A percentile compares a stretch with the other conserved stretches of the same genome.
These are phyloP conservation scores for Hypomyces rosellus DNA, from an alignment of 2,329 filamentous ascomycete species.

Conservation along the genomic window DNA sequence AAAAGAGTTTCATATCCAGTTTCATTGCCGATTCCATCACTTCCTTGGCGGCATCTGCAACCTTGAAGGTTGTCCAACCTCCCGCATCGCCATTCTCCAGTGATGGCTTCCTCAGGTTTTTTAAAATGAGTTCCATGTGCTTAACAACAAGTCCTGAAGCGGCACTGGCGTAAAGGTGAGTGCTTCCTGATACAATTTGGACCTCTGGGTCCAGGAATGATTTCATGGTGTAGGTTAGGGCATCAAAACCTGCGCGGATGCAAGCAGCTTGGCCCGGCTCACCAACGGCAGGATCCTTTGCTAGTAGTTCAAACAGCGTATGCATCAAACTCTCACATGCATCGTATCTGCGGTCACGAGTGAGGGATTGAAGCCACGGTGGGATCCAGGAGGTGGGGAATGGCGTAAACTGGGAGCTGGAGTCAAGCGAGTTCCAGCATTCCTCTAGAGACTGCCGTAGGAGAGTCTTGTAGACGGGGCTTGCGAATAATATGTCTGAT, in stretches of 20 bases:
- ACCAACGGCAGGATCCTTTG: constrained; percentile 47
- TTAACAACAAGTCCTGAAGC: constrained; percentile 60
- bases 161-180: constrained; percentile 56
- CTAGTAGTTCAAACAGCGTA: constrained; percentile 63
- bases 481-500: constrained; percentile 76
- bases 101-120: constrained; percentile 25
- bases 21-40: constrained; percentile 49
- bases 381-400: constrained; percentile 72
- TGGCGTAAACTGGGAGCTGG: constrained; percentile 43
- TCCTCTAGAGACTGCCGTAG: constrained; percentile 54
- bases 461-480: constrained; percentile 57
- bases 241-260: constrained; percentile 57
- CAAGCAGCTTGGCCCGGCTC: constrained; percentile 54
- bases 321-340: constrained; percentile 73
- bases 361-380: constrained; percentile 71
- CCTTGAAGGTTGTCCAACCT: constrained; percentile 35
- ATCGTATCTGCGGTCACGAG: constrained; percentile 67
- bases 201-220: constrained; percentile 46
- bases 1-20: constrained; percentile 37
- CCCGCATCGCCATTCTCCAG: constrained; percentile 13
- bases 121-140: constrained; percentile 53
- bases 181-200: constrained; percentile 42
- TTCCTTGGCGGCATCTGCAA: constrained; percentile 38
- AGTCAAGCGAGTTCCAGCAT: constrained; percentile 34
- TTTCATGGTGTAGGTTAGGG: constrained; percentile 50